Base-by-base conservation (phyloP, 371 early-diverging fungal species). In the Mortierella sp. region DNA sequence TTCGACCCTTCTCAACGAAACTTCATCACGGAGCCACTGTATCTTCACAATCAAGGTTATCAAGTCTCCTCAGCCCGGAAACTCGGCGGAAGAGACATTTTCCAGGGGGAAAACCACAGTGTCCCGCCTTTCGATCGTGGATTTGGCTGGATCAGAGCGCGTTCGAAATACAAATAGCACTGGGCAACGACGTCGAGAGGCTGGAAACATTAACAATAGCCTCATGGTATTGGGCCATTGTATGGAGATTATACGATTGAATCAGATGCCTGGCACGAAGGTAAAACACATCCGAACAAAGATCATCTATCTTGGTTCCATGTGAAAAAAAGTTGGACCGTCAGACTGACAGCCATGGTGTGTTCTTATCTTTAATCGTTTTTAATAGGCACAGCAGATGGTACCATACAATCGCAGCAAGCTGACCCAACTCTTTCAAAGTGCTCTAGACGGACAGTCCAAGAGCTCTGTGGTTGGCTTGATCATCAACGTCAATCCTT, bases 71-170 rank as follows among this genome's bases (percentile, higher is more conserved):
- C 80, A 84, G 57, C 81, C 83, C 56, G 83, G 86, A 4, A 54
- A 63, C 27, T 60, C 84, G 46, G 83, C 82, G 47, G 82, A 83
- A 1, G 80, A 86, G 14, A 84, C 86, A 40, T 86, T 88, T 10
- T 62, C 67, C 16, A 67, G 79, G 22, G 78, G 78, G 3, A 60
- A 65, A 28, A 65, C 83, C 7, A 82, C 82, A 0, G 80, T 88
- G 13, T 86, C 86, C 3, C 83, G 85, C 22, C 57, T 96, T 54
- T 90, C 88, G 3, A 85, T 99, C 56, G 96, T 99, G 16, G 99
- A 99, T 80, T 71, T 99, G 59, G 99, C 99, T 19, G 99, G 99
- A 17, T 91, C 92, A 25, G 99, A 99, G 80, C 85, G 98, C 51
- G 86, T 92, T 43, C 81, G 88, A 43, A 90, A 91, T 63, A 95